Percentiles rank a stretch among this genome's conserved stretches.
These are phyloP conservation scores for Candida methanosorbosa DNA, from an alignment of 805 yeast genomes.

Conservation along the genomic window DNA sequence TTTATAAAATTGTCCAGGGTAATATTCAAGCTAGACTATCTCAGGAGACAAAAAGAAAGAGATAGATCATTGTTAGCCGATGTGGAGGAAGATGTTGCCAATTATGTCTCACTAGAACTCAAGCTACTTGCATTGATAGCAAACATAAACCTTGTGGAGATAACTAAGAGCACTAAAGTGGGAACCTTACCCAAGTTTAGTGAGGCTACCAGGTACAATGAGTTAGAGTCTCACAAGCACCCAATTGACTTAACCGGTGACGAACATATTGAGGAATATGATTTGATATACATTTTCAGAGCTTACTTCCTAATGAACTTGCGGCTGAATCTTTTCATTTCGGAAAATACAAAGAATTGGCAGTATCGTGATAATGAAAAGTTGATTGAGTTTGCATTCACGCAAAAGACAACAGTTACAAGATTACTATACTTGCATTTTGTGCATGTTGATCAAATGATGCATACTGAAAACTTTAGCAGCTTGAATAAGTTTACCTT, in stretches of 20 bases:
- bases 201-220: neutral
- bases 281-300: neutral
- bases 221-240: neutral
- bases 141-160: neutral
- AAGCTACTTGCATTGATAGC: neutral
- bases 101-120: neutral
- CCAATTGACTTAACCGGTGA: neutral
- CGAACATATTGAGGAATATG: neutral
- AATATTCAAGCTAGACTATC: neutral
- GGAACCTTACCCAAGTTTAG: neutral
- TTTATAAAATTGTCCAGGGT: neutral
- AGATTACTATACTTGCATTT: neutral
- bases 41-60: slow-evolving; percentile 1
- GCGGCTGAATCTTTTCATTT: neutral
- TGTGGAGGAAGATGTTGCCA: neutral
- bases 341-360: neutral
- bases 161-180: neutral
- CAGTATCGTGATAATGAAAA: neutral
- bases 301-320: neutral
- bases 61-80: neutral
- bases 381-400: neutral
- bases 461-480: neutral
- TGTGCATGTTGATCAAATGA: neutral
- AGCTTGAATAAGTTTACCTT: neutral
- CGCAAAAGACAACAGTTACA: neutral